A percentile compares a stretch with the other conserved stretches of the same genome.
phyloP scores from a whole-genome alignment of 2,329 filamentous ascomycete genomes.

The Cercospora brassicicola region DNA sequence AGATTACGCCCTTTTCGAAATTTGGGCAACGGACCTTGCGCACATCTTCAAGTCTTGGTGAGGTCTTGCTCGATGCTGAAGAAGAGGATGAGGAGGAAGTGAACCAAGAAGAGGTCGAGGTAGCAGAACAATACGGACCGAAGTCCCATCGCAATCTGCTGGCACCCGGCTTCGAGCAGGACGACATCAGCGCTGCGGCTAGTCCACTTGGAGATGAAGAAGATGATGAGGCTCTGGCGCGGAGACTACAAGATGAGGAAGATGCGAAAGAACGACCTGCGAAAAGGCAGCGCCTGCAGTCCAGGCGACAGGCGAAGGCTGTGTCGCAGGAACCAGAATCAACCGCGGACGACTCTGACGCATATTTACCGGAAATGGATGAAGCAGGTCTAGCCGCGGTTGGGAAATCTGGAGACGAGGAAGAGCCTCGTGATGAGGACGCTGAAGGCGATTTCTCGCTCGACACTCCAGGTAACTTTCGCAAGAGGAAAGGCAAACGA shows the following conservation, averaged over 20 bases:
- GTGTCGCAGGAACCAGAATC: slow-evolving; percentile 27
- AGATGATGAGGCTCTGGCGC: slow-evolving; percentile 37
- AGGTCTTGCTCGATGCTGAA: slow-evolving; percentile 79
- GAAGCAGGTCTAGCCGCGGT: slow-evolving; percentile 44
- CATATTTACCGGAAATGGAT: slow-evolving; percentile 44
- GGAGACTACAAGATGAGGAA: slow-evolving; percentile 39
- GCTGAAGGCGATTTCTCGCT: slow-evolving; percentile 39
- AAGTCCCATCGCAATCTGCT: slow-evolving; percentile 52
- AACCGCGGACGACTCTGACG: slow-evolving; percentile 43
- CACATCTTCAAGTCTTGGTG: slow-evolving; percentile 68
- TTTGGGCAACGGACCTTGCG: slow-evolving; percentile 66
- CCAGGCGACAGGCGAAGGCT: slow-evolving; percentile 27
- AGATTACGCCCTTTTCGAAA: slow-evolving; percentile 93
- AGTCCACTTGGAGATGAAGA: slow-evolving; percentile 28
- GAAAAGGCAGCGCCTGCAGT: slow-evolving; percentile 45
- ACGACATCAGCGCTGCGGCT: slow-evolving; percentile 27
- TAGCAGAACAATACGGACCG: slow-evolving; percentile 30
- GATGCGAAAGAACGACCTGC: slow-evolving; percentile 42
- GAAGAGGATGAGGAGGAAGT: slow-evolving; percentile 61
- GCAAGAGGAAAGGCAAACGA: slow-evolving; percentile 37
- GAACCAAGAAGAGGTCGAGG: slow-evolving; percentile 36
- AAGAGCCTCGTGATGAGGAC: slow-evolving; percentile 42
- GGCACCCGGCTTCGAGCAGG: slow-evolving; percentile 49
- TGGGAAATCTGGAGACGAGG: slow-evolving; percentile 43
- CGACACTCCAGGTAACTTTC: slow-evolving; percentile 43